Evolutionary conservation across 805 yeast species (phyloP), one percentile per base, ranked within the genome.

Genomic region (Geotrichum ghanense): DNA sequence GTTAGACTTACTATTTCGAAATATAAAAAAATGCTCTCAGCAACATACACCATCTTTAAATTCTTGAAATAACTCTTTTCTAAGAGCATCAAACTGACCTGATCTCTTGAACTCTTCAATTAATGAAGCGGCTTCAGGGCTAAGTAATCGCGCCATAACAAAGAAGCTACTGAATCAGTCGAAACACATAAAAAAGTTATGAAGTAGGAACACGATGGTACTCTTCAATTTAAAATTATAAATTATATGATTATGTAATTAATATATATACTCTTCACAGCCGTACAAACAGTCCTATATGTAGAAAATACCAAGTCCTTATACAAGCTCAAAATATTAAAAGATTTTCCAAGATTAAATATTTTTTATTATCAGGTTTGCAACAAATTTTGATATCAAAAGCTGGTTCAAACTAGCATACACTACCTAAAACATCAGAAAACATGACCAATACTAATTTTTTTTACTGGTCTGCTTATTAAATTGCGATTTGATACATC

Each of bases 11-110:
- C 16, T 35, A 9, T 22, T 14, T 19, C 10, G 22, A 45, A 12
- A 44, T 14, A 10, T 5, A n/a, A n/a, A n/a, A n/a, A n/a, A n/a
- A n/a, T n/a, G n/a, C n/a, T n/a, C n/a, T 14, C 31, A 9, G 12
- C 6, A 16, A 47, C 57, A 40, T 43, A 53, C 57, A 35, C 53
- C 51, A 22, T 50, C 56, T 31, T 48, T 51, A 23, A 56, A 54
- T 22, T 52, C 55, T 23, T 45, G 26, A 25, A 44, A 53, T 16
- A 52, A 45, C 3, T 43, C 26, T 34, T 50, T 45, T 10, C 58
- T 37, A 27, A 56, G 37, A 48, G 54, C 54, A 42, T 56, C 59
- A 31, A 56, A 50, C 25, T 51, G 26, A 2, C 59, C 59, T 16
- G 50, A 47, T n/a, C 53, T 50, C 41, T 56, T 56, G 47, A 53